Conservation (phyloP, 257 asterid species). For the Mitragyna speciosa region DNA sequence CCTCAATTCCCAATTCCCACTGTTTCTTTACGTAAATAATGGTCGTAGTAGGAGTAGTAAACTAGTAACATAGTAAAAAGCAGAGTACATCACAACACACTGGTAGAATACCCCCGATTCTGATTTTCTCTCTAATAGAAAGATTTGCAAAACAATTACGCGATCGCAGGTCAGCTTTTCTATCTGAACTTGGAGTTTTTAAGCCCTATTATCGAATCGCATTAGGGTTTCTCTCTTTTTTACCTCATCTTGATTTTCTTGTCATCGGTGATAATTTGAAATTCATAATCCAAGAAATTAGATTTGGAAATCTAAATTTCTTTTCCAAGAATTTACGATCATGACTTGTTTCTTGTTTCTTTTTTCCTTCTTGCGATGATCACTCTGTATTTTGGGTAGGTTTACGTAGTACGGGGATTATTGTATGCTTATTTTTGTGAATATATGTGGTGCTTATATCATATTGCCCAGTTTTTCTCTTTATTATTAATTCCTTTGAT, state of each 20-base stretch:
- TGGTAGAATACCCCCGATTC: too few relatives aligned
- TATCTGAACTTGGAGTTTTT: too few relatives aligned
- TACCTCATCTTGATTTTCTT: neutral
- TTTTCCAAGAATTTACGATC: neutral
- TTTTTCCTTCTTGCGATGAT: neutral
- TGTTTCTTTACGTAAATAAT: too few relatives aligned
- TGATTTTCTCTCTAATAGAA: neutral
- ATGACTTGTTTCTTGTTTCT: neutral
- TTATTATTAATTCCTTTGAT: neutral
- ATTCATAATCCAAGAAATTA: neutral
- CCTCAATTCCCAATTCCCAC: too few relatives aligned
- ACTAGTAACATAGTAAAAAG: too few relatives aligned
- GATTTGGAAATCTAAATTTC: neutral
- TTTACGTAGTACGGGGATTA: neutral
- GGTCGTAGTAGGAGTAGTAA: too few relatives aligned
- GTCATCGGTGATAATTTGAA: neutral
- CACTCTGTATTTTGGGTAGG: neutral
- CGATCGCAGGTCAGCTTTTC: neutral
- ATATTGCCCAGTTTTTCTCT: too few relatives aligned
- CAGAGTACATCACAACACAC: too few relatives aligned
- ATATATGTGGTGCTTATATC: too few relatives aligned
- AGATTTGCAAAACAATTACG: neutral
- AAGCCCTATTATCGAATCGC: neutral
- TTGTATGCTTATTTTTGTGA: neutral
- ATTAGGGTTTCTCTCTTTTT: neutral